Conservation (phyloP, 2,329 filamentous ascomycete genomes). For the Fusarium duplospermum region DNA sequence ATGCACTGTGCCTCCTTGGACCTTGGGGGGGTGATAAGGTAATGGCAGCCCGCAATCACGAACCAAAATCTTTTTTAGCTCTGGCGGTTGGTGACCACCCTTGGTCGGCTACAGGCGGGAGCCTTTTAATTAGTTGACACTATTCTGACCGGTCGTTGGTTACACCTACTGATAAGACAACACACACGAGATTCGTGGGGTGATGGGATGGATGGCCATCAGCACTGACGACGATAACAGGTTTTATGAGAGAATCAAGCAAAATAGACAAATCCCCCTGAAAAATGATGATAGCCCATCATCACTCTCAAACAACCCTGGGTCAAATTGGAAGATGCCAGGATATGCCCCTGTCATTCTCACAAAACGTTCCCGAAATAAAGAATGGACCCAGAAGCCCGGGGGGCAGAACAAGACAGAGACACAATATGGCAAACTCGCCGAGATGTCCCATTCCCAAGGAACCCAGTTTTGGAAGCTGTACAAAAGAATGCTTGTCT, state of each 20-base stretch:
- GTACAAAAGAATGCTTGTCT: neutral
- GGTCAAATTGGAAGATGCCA: conserved; percentile 27
- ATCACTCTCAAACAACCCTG: neutral
- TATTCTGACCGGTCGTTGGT: conserved; percentile 5
- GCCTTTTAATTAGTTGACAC: conserved; percentile 7
- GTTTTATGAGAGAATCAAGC: conserved; percentile 1
- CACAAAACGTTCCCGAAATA: conserved; percentile 32
- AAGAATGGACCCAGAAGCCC: conserved; percentile 23
- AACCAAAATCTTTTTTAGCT: conserved; percentile 22
- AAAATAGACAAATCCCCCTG: conserved; percentile 7
- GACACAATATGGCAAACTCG: neutral
- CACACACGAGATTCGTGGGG: conserved; percentile 19
- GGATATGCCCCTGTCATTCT: conserved; percentile 8
- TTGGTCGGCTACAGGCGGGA: conserved; percentile 34
- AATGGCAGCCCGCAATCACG: conserved; percentile 23
- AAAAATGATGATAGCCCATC: conserved; percentile 15
- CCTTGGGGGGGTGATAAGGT: conserved; percentile 35
- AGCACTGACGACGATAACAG: conserved; percentile 3
- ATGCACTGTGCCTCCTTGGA: conserved; percentile 30
- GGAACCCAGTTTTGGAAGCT: neutral
- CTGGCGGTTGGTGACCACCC: neutral
- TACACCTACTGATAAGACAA: conserved; percentile 12
- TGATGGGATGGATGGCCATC: conserved; percentile 10
- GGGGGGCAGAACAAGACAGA: neutral
- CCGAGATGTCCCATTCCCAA: neutral